Base-by-base conservation (phyloP, 768 basidiomycete species). In the Panellus pusillus region DNA sequence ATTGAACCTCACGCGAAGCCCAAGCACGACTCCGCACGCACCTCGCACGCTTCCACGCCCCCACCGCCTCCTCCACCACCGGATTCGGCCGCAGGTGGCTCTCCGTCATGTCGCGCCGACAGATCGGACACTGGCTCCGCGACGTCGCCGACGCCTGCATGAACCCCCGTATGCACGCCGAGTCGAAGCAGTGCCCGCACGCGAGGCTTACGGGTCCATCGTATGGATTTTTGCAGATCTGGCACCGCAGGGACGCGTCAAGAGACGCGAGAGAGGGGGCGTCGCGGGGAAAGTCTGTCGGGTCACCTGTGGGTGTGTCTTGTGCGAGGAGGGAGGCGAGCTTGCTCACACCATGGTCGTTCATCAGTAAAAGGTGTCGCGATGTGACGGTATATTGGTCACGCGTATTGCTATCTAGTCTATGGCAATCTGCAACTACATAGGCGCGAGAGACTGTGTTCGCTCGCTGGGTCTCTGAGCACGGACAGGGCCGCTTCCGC, bases 131-230 rank as follows among this genome's bases (percentile, higher is more conserved):
- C 20, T 91, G 93, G 65, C 86, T 83, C 20, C 81, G 78, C 63
- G 86, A 84, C 29, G 66, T 46, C 4, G 47, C 31, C 9, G 36
- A 15, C 1, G 24, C 73, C 6, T 73, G 62, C 27, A 91, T 66
- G 5, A 80, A 74, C 18, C 79, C 71, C 44, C 91, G 76, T 48
- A 92, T 82, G 65, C 91, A 93, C 91, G 93, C 65, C 13, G 88
- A 90, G 70, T 91, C 93, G 65, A 92, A 93, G 44, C 83, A 86
- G 63, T 93, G 91, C 1, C 89, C 91, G 64, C 91, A 93, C 6
- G 67, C 67, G 4, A 93, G 77, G 3, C 81, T 82, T 24, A 93
- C 84, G 5, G 91, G 91, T 0, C 78, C 89, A 47, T 80, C 79
- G 62, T 82, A 89, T 31, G 85, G 74, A 54, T 91, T 88, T 36